These are phyloP conservation scores for Cerrena zonata DNA, from an alignment of 1,284 basidiomycete species.

Conservation along the genomic window DNA sequence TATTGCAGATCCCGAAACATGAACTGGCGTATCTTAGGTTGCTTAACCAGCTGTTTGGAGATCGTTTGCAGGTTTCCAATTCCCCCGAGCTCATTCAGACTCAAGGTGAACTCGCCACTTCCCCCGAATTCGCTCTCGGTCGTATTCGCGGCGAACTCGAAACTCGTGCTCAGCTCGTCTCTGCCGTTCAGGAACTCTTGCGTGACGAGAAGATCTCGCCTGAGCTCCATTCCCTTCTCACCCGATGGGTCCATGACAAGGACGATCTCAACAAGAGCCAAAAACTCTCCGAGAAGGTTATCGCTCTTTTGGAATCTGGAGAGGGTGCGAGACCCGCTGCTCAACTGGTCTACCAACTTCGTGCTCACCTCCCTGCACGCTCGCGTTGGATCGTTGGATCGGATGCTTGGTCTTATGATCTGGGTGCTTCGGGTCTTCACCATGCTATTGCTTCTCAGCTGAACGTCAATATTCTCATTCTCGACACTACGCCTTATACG, in stretches of 20 bases:
- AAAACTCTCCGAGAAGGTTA: slow-evolving; percentile 56
- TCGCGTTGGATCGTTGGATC: slow-evolving; percentile 96
- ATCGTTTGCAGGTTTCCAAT: slow-evolving; percentile 84
- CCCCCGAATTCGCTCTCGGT: slow-evolving; percentile 90
- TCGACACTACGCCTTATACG: slow-evolving; percentile 89
- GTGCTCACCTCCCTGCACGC: slow-evolving; percentile 55
- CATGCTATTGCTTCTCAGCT: slow-evolving; percentile 87
- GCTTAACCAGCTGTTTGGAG: slow-evolving; percentile 75
- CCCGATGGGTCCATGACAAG: slow-evolving; percentile 72
- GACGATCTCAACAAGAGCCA: slow-evolving; percentile 55
- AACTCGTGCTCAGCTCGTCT: slow-evolving; percentile 59
- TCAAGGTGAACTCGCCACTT: slow-evolving; percentile 72
- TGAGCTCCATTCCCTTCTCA: slow-evolving; percentile 67
- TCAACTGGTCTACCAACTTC: slow-evolving; percentile 53
- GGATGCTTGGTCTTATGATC: slow-evolving; percentile 95
- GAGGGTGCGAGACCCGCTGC: slow-evolving; percentile 40
- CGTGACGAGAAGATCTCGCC: slow-evolving; percentile 42
- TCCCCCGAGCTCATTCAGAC: slow-evolving; percentile 66
- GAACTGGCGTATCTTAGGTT: slow-evolving; percentile 90
- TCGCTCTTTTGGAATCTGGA: slow-evolving; percentile 46
- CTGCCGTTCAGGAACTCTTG: slow-evolving; percentile 57
- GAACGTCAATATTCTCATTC: slow-evolving; percentile 92
- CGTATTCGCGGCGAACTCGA: slow-evolving; percentile 80
- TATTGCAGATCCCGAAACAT: slow-evolving; percentile 75
- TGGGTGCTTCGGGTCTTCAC: slow-evolving; percentile 93